Conservation (phyloP, 768 basidiomycete genomes). For the Amanita subjunquillea region DNA sequence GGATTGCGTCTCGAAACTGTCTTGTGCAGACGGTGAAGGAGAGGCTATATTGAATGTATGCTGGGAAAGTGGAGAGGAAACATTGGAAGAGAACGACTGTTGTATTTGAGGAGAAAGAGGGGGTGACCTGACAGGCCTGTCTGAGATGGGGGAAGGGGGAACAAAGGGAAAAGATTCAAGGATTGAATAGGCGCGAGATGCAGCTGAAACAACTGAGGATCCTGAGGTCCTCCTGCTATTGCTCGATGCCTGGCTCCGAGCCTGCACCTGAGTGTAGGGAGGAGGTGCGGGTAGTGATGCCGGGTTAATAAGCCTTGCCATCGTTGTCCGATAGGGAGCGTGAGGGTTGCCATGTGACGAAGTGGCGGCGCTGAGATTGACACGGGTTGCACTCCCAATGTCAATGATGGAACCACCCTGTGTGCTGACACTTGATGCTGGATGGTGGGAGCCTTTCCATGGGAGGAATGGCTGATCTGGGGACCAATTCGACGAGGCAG, state of each 20-base stretch:
- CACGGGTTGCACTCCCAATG: constrained; percentile 56
- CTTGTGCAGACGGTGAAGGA: constrained; percentile 27
- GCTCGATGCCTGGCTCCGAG: constrained; percentile 41
- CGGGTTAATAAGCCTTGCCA: constrained; percentile 51
- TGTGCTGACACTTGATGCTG: constrained; percentile 55
- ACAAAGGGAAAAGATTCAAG: constrained; percentile 85
- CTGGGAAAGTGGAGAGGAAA: constrained; percentile 51
- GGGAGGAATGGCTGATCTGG: constrained; percentile 29
- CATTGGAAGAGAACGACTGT: constrained; percentile 39
- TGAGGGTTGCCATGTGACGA: constrained; percentile 28
- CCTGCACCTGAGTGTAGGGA: constrained; percentile 47
- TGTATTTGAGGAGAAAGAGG: constrained; percentile 64
- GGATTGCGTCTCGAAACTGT: constrained; percentile 11
- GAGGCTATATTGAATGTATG: constrained; percentile 33
- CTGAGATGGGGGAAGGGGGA: constrained; percentile 83
- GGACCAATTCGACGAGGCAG: constrained; percentile 22
- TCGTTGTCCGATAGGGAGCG: constrained; percentile 48
- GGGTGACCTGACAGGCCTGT: constrained; percentile 64
- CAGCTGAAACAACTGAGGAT: constrained; percentile 55
- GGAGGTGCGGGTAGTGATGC: constrained; percentile 51
- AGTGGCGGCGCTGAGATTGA: constrained; percentile 37
- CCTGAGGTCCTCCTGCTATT: constrained; percentile 45
- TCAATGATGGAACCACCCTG: constrained; percentile 49
- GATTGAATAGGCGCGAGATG: constrained; percentile 74
- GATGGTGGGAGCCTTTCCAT: constrained; percentile 29